Percentiles rank a stretch among this genome's conserved stretches.
These are phyloP conservation scores for Penicillium parvum DNA, from an alignment of 495 filamentous ascomycete genomes.

Conservation along the genomic window DNA sequence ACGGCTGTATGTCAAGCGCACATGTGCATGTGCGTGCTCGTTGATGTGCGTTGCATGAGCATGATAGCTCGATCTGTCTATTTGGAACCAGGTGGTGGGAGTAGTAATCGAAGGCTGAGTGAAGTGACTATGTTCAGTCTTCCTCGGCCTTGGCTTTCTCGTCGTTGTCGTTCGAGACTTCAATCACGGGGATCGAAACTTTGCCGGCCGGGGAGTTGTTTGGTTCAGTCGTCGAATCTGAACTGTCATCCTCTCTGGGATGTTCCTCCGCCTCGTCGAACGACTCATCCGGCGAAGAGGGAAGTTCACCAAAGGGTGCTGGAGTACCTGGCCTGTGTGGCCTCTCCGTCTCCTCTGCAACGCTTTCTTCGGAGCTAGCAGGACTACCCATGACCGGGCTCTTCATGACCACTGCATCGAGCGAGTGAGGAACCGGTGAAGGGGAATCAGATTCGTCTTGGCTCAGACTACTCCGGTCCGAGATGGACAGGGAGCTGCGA, in stretches of 20 bases:
- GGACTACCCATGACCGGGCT: conserved; percentile 28
- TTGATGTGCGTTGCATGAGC: background rate
- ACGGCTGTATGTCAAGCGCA: background rate
- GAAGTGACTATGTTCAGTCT: background rate
- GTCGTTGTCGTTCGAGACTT: conserved; percentile 20
- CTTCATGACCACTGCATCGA: conserved; percentile 28
- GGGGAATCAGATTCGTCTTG: conserved; percentile 30
- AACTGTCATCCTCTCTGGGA: background rate
- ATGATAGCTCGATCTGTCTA: no score
- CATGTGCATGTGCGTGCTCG: no score
- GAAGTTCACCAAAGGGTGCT: background rate
- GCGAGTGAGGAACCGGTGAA: conserved; percentile 22
- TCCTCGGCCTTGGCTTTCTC: conserved; percentile 2
- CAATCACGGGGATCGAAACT: conserved; percentile 21
- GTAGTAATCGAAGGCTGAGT: no score
- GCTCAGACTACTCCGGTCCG: conserved; percentile 37
- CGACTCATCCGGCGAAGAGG: conserved; percentile 1
- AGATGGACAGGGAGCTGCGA: conserved; percentile 49
- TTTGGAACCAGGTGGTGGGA: background rate
- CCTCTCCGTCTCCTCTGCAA: conserved; percentile 11
- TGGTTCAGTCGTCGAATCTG: background rate
- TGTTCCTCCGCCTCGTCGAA: conserved; percentile 3
- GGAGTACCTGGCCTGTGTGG: conserved; percentile 6
- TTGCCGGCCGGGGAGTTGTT: background rate
- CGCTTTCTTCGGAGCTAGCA: conserved; percentile 41